Evolutionary conservation across 2,329 filamentous ascomycete species (phyloP).

Genomic region (Magnaporthales sp.): DNA sequence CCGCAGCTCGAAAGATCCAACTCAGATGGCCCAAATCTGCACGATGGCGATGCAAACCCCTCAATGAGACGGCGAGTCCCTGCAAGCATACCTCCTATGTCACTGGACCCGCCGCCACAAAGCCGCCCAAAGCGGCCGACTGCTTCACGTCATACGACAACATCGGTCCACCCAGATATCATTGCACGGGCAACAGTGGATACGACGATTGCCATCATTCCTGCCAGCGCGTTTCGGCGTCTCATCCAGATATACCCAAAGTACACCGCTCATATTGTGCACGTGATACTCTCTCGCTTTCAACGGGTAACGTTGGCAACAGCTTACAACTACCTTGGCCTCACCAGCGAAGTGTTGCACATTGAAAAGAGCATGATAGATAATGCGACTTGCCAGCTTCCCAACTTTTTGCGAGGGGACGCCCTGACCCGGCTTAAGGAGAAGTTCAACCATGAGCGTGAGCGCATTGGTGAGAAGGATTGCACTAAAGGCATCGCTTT

Average conservation of each 20-base stretch:
- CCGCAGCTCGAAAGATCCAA: conserved; percentile 25
- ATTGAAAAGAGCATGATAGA: conserved; percentile 92
- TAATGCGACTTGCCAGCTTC: conserved; percentile 84
- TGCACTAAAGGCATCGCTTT: conserved; percentile 88
- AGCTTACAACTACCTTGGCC: conserved; percentile 85
- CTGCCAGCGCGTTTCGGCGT: conserved; percentile 87
- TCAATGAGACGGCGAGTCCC: not conserved
- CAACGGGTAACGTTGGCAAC: conserved; percentile 92
- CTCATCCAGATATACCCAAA: conserved; percentile 92
- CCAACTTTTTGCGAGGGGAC: conserved; percentile 79
- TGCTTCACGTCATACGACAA: conserved; percentile 40
- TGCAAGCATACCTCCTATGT: conserved; percentile 65
- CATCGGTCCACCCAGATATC: conserved; percentile 91
- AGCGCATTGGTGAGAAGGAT: conserved; percentile 73
- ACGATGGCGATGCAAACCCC: not conserved
- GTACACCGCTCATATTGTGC: conserved; percentile 93
- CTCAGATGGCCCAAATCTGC: not conserved
- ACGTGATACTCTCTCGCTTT: conserved; percentile 90
- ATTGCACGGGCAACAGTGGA: conserved; percentile 94
- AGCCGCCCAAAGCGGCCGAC: conserved; percentile 25
- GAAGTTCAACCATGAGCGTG: conserved; percentile 80
- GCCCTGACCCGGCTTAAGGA: conserved; percentile 81
- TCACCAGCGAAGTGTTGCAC: conserved; percentile 84
- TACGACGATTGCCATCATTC: conserved; percentile 97
- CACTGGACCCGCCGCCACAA: conserved; percentile 43